Base-by-base conservation (phyloP, 2,329 filamentous ascomycete genomes). In the Hymenoscyphus fraxineus region DNA sequence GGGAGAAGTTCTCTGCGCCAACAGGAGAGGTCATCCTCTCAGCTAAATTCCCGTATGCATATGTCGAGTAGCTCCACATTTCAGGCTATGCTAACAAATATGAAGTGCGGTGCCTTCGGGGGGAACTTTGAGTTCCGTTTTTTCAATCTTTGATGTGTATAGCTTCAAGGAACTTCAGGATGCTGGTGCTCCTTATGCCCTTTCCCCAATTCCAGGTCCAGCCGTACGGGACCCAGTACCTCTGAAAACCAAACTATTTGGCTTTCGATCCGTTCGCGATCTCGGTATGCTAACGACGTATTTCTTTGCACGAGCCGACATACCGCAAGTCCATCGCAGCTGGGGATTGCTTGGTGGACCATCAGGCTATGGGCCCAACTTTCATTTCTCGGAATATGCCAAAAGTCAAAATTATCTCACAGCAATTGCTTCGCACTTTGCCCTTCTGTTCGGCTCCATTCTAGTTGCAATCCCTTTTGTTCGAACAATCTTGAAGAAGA, bases 111-210 rank as follows among this genome's bases (percentile, higher is more conserved):
- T 76, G 1, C 82, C 85, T 2, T 89, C 87, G 1, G 87, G 87
- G n/a, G 88, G 88, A 58, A 88, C 90, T 1, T 77, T 93, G 4
- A 81, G 85, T 40, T 93, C 92, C 0, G 79, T 87, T 3, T 76
- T 97, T 15, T 82, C 74, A 58, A 68, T 87, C 27, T 79, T 86
- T 64, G 85, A 88, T 32, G 75, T 76, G 57, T 87, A 82, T 71
- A 77, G 78, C 27, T 60, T 84, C 19, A 76, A 78, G 58, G 78
- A 87, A 61, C 68, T 88, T 6, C 73, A 71, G 15, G 77, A 76
- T 2, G 77, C 82, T 1, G 73, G 78, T 62, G 73, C 75, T 31
- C 85, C 86, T 15, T 88, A 82, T 71, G 81, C 82, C 0, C 75
- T 85, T 10, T 89, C 86, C 0, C 87, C 87, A 0, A 73, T 86